Evolutionary conservation across 768 basidiomycete genomes (phyloP).

Genomic region (Hygrocybe coccinea): DNA sequence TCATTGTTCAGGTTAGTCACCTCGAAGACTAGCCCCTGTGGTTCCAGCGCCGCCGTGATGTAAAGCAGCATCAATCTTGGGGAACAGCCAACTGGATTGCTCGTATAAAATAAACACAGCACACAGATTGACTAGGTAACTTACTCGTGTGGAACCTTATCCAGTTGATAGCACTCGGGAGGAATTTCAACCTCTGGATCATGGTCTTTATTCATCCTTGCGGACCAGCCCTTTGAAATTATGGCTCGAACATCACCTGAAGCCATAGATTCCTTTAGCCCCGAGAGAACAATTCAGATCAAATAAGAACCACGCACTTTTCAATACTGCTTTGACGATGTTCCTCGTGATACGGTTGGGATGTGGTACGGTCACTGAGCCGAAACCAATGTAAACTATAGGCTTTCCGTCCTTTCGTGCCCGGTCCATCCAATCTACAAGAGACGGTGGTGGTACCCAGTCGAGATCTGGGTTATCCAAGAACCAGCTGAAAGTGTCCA

Average conservation of each 20-base stretch:
- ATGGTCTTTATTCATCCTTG: constrained; percentile 40
- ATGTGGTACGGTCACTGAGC: constrained; percentile 61
- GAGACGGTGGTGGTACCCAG: constrained; percentile 50
- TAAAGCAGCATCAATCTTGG: constrained; percentile 54
- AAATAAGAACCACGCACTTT: constrained; percentile 37
- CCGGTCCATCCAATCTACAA: constrained; percentile 51
- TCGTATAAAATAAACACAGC: not conserved
- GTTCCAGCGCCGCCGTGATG: constrained; percentile 73
- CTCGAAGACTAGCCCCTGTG: constrained; percentile 59
- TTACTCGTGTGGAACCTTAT: constrained; percentile 61
- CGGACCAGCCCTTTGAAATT: constrained; percentile 64
- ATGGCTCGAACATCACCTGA: constrained; percentile 61
- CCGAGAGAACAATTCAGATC: not conserved
- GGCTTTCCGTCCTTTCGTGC: constrained; percentile 52
- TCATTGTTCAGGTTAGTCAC: constrained; percentile 3
- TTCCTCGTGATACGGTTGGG: constrained; percentile 49
- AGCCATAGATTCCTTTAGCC: not conserved
- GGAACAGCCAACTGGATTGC: constrained; percentile 44
- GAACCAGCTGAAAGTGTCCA: constrained; percentile 48
- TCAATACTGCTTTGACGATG: constrained; percentile 57
- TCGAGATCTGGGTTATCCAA: constrained; percentile 55
- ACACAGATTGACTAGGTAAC: not conserved
- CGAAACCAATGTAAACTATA: constrained; percentile 69
- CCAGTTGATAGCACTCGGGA: constrained; percentile 49
- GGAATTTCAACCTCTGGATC: constrained; percentile 45